Evolutionary conservation across 805 yeast species (phyloP).

Genomic region (Candida silvatica): DNA sequence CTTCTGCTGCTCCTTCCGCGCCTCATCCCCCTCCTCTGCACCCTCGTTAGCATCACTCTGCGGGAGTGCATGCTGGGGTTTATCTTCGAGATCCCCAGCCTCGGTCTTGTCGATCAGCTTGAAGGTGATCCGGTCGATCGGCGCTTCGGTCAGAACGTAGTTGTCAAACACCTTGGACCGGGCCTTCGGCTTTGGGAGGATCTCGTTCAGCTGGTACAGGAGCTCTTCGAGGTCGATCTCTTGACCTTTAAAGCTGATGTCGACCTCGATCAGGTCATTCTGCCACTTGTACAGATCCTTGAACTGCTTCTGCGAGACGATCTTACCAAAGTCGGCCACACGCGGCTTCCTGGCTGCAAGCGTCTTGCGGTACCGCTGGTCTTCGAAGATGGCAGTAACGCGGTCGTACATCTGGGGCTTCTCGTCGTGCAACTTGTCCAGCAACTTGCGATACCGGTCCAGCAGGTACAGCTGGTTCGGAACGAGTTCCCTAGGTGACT

Average conservation of each 20-base stretch:
- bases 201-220: constrained; percentile 15
- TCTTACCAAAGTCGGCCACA: constrained; percentile 7
- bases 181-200: constrained; percentile 31
- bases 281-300: constrained; percentile 17
- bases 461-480: constrained; percentile 21
- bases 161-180: constrained; percentile 40
- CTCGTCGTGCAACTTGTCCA: constrained; percentile 12
- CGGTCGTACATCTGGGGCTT: constrained; percentile 6
- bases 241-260: constrained; percentile 4
- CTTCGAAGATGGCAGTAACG: constrained; percentile 4
- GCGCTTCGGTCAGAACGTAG: constrained; percentile 39
- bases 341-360: constrained; percentile 1
- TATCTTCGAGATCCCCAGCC: constrained; percentile 5
- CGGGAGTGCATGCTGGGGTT: not conserved
- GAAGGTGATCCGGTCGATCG: constrained; percentile 37
- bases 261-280: constrained; percentile 10
- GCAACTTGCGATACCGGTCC: constrained; percentile 12
- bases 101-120: constrained; percentile 13
- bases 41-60: constrained; percentile 4
- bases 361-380: constrained; percentile 3
- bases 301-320: constrained; percentile 11
- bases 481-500: constrained; percentile 17
- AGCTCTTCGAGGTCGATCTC: constrained; percentile 12
- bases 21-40: constrained; percentile 1
- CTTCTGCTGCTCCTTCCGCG: not conserved